Conservation (phyloP, 106 monocot species). For the Dendrobium huoshanense region DNA sequence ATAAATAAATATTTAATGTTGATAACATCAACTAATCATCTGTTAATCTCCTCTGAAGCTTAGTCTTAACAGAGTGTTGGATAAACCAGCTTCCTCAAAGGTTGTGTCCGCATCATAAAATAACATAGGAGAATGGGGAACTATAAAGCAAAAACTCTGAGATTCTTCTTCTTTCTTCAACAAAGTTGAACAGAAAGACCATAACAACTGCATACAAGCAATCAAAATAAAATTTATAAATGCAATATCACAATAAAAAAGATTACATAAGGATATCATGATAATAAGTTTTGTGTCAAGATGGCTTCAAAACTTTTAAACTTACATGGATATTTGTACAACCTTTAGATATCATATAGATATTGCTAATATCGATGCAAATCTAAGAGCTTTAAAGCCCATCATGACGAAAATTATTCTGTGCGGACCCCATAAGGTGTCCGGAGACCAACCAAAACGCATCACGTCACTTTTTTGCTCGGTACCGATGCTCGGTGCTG, state of each 20-base stretch:
- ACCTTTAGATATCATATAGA: too few relatives aligned
- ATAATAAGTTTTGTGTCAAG: too few relatives aligned
- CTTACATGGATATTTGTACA: too few relatives aligned
- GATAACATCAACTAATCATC: not conserved
- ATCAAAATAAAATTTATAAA: not conserved
- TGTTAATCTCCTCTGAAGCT: not conserved
- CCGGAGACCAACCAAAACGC: too few relatives aligned
- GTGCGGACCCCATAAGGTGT: too few relatives aligned
- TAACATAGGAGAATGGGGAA: not conserved
- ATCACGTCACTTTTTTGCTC: too few relatives aligned
- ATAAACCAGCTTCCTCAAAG: not conserved
- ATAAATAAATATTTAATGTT: not conserved
- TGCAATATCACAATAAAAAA: not conserved
- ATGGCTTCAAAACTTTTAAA: too few relatives aligned
- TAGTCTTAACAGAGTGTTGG: not conserved
- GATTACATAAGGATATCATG: too few relatives aligned
- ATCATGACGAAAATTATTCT: too few relatives aligned
- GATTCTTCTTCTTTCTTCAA: not conserved
- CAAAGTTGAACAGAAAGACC: conserved; percentile 3
- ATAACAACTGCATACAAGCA: not conserved
- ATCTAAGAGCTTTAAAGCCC: too few relatives aligned
- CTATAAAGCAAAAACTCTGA: not conserved
- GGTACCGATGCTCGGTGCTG: too few relatives aligned
- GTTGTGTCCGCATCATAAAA: not conserved
- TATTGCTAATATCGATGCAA: too few relatives aligned